Base-by-base conservation (phyloP, 2,329 filamentous ascomycete genomes). In the Penicillium frequentans region DNA sequence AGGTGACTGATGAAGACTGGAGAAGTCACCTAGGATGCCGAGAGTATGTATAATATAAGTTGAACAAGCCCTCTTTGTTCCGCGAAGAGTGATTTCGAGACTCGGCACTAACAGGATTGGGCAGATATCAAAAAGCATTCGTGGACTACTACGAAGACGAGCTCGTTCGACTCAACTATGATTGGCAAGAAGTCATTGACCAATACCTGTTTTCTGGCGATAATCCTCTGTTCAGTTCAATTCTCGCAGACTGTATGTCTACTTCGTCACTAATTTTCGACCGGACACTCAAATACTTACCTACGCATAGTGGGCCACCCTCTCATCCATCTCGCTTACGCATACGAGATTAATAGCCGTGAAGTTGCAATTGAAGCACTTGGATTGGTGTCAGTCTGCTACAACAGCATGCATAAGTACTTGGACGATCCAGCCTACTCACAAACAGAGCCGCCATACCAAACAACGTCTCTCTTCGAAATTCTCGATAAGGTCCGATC, bases 81-180 rank as follows among this genome's bases (percentile, higher is more conserved):
- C 24, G 43, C 43, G 21, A 49, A 33, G 24, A 16, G 16, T n/a
- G n/a, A n/a, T n/a, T n/a, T 21, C 27, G 9, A 16, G 23, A 26
- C 8, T 3, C 14, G 16, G 5, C n/a, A 45, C 19, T 42, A 16
- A n/a, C 16, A 11, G 14, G 27, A 23, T 31, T 11, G 24, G 16
- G 31, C 66, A 85, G 80, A 60, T 97, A 96, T 70, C 91, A 99
- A 75, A 85, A 93, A 58, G 93, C 92, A 0, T 99, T 88, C 70
- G 81, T 99, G 55, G 93, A 99, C 72, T 98, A 95, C 72, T 98
- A 96, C 70, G 95, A 99, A 73, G 95, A 99, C 72, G 86, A 91
- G 68, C 80, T 98, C 29, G 92, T 90, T 3, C 78, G 79, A 19
- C 84, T 87, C 66, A 81, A 86, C 35, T 98, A 97, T 71, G 85